Conservation (phyloP, 169 alveolate species). For the Cryptosporidium ubiquitum region DNA sequence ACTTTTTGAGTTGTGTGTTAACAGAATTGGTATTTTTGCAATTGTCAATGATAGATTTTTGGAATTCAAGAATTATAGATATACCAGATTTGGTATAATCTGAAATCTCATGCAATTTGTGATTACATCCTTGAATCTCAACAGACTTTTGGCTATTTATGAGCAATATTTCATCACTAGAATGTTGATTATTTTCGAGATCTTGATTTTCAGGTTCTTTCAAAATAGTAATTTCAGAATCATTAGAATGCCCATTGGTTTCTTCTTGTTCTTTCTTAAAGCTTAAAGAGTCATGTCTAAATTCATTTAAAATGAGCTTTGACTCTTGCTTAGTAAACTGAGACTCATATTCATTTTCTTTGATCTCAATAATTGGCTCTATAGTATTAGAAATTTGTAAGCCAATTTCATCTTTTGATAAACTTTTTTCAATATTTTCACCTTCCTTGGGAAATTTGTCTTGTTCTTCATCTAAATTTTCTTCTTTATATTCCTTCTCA, state of each 20-base stretch:
- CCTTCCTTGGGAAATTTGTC: not conserved
- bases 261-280: slow-evolving; percentile 43
- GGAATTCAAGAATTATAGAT: not conserved
- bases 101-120: not conserved
- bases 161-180: not conserved
- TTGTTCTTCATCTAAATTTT: not conserved
- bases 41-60: not conserved
- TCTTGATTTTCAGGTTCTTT: slow-evolving; percentile 22
- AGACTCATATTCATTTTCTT: not conserved
- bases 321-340: slow-evolving; percentile 16
- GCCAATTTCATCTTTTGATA: not conserved
- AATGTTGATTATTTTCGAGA: not conserved
- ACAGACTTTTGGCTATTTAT: not conserved
- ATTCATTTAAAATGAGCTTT: slow-evolving; percentile 31
- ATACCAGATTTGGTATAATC: not conserved
- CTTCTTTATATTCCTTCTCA: not conserved
- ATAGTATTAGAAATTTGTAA: not conserved
- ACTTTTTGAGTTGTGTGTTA: slow-evolving; percentile 9
- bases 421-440: not conserved
- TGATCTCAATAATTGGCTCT: slow-evolving; percentile 19
- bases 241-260: not conserved
- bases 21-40: not conserved
- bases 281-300: not conserved
- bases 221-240: not conserved
- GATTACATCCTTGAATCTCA: not conserved